Evolutionary conservation across 768 basidiomycete genomes (phyloP).

Genomic region (Coprinopsis marcescibilis): DNA sequence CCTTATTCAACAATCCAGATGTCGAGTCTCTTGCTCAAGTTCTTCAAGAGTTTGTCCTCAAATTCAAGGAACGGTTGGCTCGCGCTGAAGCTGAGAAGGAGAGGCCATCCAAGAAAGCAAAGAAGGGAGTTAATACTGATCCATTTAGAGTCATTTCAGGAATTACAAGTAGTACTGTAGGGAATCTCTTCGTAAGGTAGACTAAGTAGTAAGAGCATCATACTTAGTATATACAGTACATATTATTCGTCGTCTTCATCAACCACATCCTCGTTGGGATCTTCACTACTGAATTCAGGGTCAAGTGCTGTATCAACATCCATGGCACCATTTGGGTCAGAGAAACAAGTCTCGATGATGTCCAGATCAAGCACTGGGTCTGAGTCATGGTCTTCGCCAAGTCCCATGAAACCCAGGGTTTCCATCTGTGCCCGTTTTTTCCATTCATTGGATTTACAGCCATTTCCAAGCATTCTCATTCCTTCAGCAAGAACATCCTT

Average conservation of each 20-base stretch:
- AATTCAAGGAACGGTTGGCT: background rate
- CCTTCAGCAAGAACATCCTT: background rate
- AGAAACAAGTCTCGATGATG: background rate
- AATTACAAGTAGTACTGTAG: no score
- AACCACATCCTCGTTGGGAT: background rate
- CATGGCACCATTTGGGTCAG: background rate
- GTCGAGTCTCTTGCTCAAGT: background rate
- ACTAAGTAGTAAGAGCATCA: no score
- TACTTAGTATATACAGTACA: no score
- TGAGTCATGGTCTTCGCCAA: background rate
- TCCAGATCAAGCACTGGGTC: background rate
- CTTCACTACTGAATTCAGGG: background rate
- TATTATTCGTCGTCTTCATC: no score
- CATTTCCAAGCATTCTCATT: background rate
- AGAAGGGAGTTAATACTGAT: no score
- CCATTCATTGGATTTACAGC: background rate
- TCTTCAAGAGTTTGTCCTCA: background rate
- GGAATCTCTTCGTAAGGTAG: no score
- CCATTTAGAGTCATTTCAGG: no score
- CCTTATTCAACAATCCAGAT: background rate
- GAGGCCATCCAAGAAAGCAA: background rate
- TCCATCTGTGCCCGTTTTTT: background rate
- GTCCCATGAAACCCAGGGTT: background rate
- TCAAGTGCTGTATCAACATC: background rate
- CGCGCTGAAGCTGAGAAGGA: background rate